Evolutionary conservation across 192 early-diverging fungal genomes (phyloP).

Genomic region (Cetraspora pellucida): DNA sequence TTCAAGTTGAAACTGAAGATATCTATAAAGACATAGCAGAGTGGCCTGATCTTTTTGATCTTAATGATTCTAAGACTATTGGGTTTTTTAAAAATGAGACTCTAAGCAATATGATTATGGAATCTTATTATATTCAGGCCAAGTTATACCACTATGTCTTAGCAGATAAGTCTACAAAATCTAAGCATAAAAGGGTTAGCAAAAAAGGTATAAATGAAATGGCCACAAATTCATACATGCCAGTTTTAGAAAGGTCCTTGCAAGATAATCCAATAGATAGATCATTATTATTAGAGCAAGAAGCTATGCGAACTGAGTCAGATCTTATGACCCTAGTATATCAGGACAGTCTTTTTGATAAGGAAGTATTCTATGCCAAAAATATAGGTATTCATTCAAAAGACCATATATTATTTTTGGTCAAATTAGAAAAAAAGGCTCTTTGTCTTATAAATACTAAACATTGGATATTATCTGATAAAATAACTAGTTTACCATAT

Average conservation of each 20-base stretch:
- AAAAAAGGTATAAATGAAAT: slow-evolving; percentile 22
- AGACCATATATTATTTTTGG: not conserved
- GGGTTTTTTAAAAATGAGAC: slow-evolving; percentile 5
- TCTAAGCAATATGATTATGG: not conserved
- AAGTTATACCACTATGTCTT: slow-evolving; percentile 12
- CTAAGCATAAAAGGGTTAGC: not conserved
- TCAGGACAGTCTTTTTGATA: not conserved
- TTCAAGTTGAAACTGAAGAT: slow-evolving; percentile 10
- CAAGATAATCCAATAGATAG: too few relatives aligned
- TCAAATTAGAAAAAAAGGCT: too few relatives aligned
- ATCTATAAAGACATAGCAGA: slow-evolving; percentile 25
- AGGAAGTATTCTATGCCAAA: slow-evolving; percentile 10
- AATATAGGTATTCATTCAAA: slow-evolving; percentile 8
- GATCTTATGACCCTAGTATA: not conserved
- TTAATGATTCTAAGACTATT: not conserved
- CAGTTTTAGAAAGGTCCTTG: too few relatives aligned
- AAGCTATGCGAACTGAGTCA: too few relatives aligned
- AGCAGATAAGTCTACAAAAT: not conserved
- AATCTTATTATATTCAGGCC: not conserved
- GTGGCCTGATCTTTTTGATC: slow-evolving; percentile 6
- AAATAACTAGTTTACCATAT: not conserved
- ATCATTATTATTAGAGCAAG: too few relatives aligned
- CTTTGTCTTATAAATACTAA: too few relatives aligned
- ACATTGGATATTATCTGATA: not conserved
- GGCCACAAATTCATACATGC: not conserved